Evolutionary conservation across 345 rosid genomes (phyloP), one percentile per base, ranked within the genome.

Genomic region (Eucalyptus urophylla): DNA sequence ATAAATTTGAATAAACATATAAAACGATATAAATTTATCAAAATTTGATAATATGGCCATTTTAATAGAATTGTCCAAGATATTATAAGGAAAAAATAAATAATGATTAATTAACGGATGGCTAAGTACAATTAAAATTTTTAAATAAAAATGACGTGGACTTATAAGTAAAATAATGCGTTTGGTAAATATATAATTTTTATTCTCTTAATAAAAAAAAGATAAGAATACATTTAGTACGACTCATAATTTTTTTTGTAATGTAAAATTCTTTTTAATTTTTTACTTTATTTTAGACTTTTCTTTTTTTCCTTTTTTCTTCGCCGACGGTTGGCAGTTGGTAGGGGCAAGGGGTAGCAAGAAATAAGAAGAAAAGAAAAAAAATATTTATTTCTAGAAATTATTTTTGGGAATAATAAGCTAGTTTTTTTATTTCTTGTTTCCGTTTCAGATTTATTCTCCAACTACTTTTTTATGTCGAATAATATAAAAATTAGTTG

Each of bases 241-340:
- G 2, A 53, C 0, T 2, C 9, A 53, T 7, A 17, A 7, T 0
- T 51, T 51, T 50, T 17, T 51, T 51, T 6, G 8, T 51, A 51
- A 1, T 51, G 22, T 17, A 17, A 0, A 53, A 53, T 51, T 51
- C 56, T 0, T 53, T 53, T 51, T 16, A 16, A 50, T 16, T 51
- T 51, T 51, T 51, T 17, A 16, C 0, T 7, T 51, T 19, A 5
- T 53, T 53, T 53, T 53, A 53, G 22, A 19, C 24, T 53, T 53
- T 53, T 1, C 9, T 19, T 17, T 53, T 50, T 51, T 7, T 49
- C 4, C 1, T 3, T 51, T 51, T 53, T 53, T 53, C 9, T 53
- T 53, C 0, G 0, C 1, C 0, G 0, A 0, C 0, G 1, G 1
- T 51, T 0, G 2, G 8, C 0, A 0, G 1, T 51, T 0, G 22